Evolutionary conservation across 164 flowering plant genomes (phyloP).

Genomic region (Aristolochia contorta): DNA sequence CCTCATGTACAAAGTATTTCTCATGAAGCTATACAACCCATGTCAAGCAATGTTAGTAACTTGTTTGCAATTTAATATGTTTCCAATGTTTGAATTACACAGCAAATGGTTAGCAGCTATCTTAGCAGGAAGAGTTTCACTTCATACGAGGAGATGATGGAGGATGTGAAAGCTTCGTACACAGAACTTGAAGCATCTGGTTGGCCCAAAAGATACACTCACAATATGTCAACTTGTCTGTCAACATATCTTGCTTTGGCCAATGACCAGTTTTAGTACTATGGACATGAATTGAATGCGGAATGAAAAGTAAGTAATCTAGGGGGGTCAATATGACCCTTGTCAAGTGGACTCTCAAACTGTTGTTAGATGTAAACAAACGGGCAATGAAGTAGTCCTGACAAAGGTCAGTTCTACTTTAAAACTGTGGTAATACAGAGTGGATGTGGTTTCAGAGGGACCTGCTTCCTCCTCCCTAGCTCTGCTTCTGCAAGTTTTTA

Average conservation of each 20-base stretch:
- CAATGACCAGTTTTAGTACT: no score
- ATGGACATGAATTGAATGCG: no score
- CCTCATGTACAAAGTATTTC: not conserved
- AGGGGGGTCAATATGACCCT: no score
- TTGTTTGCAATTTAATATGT: slow-evolving; percentile 52
- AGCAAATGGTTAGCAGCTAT: slow-evolving; percentile 80
- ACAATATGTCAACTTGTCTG: slow-evolving; percentile 36
- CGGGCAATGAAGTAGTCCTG: no score
- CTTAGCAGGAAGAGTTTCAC: slow-evolving; percentile 52
- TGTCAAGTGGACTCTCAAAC: not conserved
- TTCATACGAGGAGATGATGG: slow-evolving; percentile 58
- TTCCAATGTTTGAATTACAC: slow-evolving; percentile 62
- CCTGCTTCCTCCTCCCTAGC: no score
- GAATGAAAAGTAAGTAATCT: no score
- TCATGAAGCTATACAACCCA: not conserved
- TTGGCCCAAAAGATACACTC: slow-evolving; percentile 68
- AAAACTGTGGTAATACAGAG: no score
- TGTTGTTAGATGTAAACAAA: no score
- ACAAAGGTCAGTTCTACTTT: no score
- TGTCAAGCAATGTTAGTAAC: not conserved
- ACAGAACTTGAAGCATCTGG: slow-evolving; percentile 43
- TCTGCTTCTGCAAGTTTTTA: no score
- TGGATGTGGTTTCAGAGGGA: no score
- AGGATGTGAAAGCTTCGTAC: slow-evolving; percentile 48
- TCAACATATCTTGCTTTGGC: slow-evolving; percentile 14